Evolutionary conservation across 163 green algal species (phyloP).

Genomic region (Chloromonas sp.): DNA sequence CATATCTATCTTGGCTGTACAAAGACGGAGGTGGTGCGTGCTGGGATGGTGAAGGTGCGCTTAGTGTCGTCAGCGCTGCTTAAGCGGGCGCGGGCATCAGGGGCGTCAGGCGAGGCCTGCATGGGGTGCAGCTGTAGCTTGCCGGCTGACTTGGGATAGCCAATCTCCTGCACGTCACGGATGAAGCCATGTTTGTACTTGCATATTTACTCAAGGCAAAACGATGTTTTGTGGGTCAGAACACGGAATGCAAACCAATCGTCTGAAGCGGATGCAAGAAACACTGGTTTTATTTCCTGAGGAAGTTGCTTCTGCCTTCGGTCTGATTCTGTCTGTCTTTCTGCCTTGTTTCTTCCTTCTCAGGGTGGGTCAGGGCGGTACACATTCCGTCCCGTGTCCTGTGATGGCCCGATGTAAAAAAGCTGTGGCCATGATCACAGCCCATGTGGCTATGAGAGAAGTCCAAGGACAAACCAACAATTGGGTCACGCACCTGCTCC

Average conservation of each 20-base stretch:
- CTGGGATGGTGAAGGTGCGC: constrained; percentile 3
- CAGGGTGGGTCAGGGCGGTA: no score
- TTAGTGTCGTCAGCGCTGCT: background rate
- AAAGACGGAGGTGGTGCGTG: constrained; percentile 19
- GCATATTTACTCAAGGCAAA: background rate
- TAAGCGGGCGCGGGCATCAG: background rate
- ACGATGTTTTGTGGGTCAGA: background rate
- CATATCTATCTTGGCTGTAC: background rate
- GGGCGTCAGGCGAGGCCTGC: background rate
- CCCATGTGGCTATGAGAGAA: background rate
- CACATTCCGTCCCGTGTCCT: no score
- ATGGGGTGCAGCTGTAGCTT: background rate
- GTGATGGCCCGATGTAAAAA: background rate
- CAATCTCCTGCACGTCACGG: background rate
- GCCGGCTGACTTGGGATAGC: background rate
- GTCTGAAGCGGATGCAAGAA: no score
- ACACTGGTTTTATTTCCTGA: no score
- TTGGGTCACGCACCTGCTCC: constrained; percentile 3
- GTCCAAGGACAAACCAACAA: background rate
- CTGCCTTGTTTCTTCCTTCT: background rate
- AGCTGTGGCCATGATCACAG: background rate
- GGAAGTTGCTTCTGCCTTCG: background rate
- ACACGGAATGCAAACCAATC: no score
- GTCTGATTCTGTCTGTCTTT: background rate
- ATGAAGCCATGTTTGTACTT: background rate